Base-by-base conservation (phyloP, 257 asterid genomes). In the Primulina eburnea region DNA sequence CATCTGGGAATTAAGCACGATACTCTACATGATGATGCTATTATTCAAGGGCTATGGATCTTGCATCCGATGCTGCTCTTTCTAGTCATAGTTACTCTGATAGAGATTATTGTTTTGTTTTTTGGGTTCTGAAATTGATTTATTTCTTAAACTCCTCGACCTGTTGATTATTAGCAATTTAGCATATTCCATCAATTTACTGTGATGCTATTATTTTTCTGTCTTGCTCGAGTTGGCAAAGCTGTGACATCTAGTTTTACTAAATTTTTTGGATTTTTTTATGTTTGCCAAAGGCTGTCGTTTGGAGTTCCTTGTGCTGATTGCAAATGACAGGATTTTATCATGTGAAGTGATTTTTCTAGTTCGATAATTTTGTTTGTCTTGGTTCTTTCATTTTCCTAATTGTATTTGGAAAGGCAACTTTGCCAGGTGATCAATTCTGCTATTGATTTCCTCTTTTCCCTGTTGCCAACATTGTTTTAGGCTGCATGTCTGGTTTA, bases 41-140 rank as follows among this genome's bases (percentile, higher is more conserved):
- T 8, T 71, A 70, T 6, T 38, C 57, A 63, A 35, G 78, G 72
- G 79, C 53, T 74, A 80, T 80, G 85, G 84, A 75, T 79, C 71
- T 77, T 65, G 63, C 59, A 55, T 73, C 83, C 76, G 12, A 30
- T 75, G 83, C 73, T 62, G 75, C 64, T 75, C 78, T 64, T 55
- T 43, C 2, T 52, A 63, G 80, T 84, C 88, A 78, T 83, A 80
- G 85, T 78, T 83, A 81, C 85, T 64, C 83, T 83, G 83, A 83
- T 78, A 62, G 84, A 76, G 79, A 62, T 55, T 65, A 72, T 74
- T 10, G 75, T 66, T 35, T 10, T 29, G 43, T 24, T n/a, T 32
- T 58, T 33, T 56, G 8, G 32, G n/a, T 59, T 30, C 11, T 59
- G 59, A 2, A 52, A 55, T 11, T 1, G 50, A 9, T 70, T 34